A percentile compares a stretch with the other conserved stretches of the same genome.
These are phyloP conservation scores for Diaporthe caulivora DNA, from an alignment of 2,329 filamentous ascomycete species.

Conservation along the genomic window DNA sequence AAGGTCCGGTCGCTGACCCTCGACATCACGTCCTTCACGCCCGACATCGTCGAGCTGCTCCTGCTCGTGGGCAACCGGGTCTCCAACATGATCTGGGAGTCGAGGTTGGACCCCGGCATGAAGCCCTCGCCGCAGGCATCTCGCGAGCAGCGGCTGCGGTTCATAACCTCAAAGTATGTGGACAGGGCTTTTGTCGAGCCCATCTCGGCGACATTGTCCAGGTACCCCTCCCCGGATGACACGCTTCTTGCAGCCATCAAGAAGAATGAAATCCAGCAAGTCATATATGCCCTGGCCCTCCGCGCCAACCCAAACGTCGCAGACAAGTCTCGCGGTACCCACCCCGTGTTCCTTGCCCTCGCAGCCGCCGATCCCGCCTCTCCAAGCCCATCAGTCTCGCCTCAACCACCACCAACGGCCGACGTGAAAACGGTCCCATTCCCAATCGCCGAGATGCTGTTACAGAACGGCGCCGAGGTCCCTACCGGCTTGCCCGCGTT, in stretches of 20 bases:
- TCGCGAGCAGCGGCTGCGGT: slow-evolving; percentile 90
- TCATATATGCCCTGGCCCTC: slow-evolving; percentile 90
- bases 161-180: slow-evolving; percentile 95
- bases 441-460: slow-evolving; percentile 87
- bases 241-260: slow-evolving; percentile 93
- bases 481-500: slow-evolving; percentile 82
- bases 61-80: slow-evolving; percentile 92
- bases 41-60: slow-evolving; percentile 95
- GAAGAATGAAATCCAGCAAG: slow-evolving; percentile 93
- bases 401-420: slow-evolving; percentile 54
- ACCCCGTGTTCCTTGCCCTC: slow-evolving; percentile 90
- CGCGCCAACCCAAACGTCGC: slow-evolving; percentile 87
- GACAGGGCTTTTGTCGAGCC: slow-evolving; percentile 85
- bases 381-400: slow-evolving; percentile 66
- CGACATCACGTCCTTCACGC: slow-evolving; percentile 95
- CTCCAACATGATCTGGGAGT: slow-evolving; percentile 97
- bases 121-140: slow-evolving; percentile 85
- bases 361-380: slow-evolving; percentile 92
- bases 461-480: slow-evolving; percentile 94
- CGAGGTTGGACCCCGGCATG: slow-evolving; percentile 77
- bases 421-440: slow-evolving; percentile 75
- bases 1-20: slow-evolving; percentile 96
- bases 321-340: slow-evolving; percentile 89
- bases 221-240: slow-evolving; percentile 85
- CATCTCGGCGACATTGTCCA: slow-evolving; percentile 79